Conservation (phyloP, 164 flowering plant genomes). For the Taxillus chinensis region DNA sequence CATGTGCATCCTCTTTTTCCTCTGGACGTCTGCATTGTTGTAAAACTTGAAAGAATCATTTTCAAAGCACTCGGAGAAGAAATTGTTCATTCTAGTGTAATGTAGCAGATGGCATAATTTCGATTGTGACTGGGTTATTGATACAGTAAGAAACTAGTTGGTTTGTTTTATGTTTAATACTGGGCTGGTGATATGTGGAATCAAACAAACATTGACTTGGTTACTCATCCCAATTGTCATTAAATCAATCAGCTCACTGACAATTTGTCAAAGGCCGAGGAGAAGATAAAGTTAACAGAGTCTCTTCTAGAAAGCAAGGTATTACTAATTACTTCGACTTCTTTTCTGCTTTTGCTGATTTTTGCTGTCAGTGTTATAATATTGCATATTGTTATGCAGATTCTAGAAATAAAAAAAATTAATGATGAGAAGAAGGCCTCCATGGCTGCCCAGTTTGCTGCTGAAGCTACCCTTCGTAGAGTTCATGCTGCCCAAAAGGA, state of each 20-base stretch:
- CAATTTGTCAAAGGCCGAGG: conserved; percentile 48
- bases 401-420: conserved; percentile 62
- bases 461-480: conserved; percentile 75
- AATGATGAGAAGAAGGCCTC: conserved; percentile 71
- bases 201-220: no score
- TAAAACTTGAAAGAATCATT: no score
- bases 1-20: no score
- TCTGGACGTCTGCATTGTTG: no score
- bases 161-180: no score
- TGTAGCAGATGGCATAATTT: no score
- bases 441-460: conserved; percentile 73
- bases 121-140: no score
- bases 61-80: no score
- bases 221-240: no score
- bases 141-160: no score
- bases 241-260: conserved; percentile 35
- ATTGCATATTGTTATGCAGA: conserved; percentile 24
- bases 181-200: no score
- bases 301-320: conserved; percentile 58
- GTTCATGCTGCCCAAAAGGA: conserved; percentile 81
- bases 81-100: no score
- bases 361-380: not conserved
- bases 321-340: not conserved
- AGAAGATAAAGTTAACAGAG: conserved; percentile 53
- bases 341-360: not conserved